phyloP scores from a whole-genome alignment of 306 rosid genomes.

The Chamaecrista fasciculata region DNA sequence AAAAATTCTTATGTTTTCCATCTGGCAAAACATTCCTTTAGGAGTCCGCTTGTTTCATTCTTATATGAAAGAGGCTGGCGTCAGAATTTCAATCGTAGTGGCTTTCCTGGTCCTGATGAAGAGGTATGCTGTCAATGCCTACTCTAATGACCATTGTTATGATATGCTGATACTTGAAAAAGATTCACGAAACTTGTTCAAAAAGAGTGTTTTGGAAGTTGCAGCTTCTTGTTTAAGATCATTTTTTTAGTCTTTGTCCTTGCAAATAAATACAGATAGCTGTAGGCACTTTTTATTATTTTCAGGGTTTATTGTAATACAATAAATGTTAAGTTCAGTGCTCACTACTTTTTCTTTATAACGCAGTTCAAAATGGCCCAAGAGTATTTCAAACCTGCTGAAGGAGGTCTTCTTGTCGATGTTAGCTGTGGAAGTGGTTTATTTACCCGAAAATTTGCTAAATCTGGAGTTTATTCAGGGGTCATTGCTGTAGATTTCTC shows the following conservation, averaged over 20 bases:
- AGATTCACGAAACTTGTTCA: neutral
- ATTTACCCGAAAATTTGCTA: conserved; percentile 80
- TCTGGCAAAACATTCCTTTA: conserved; percentile 28
- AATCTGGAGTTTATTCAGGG: conserved; percentile 67
- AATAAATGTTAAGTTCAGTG: neutral
- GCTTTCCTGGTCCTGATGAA: conserved; percentile 94
- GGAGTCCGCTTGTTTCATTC: conserved; percentile 97
- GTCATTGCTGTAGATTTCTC: conserved; percentile 89
- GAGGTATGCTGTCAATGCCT: conserved; percentile 52
- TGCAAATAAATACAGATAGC: neutral
- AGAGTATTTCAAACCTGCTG: conserved; percentile 67
- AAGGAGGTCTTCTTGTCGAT: conserved; percentile 82
- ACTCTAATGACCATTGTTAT: neutral
- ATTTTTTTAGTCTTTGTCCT: neutral
- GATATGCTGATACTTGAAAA: neutral
- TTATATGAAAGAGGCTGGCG: conserved; percentile 99
- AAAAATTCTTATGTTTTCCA: conserved; percentile 28
- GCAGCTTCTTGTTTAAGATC: neutral
- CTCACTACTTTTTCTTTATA: conserved; percentile 1
- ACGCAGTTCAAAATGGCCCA: conserved; percentile 88
- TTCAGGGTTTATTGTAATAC: neutral
- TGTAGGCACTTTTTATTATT: neutral
- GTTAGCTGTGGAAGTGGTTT: conserved; percentile 94
- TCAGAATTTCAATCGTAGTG: conserved; percentile 77
- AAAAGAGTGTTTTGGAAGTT: neutral